A percentile compares a stretch with the other conserved stretches of the same genome.
Conservation (phyloP, 768 basidiomycete genomes). For the Leccinum uliginosum region DNA sequence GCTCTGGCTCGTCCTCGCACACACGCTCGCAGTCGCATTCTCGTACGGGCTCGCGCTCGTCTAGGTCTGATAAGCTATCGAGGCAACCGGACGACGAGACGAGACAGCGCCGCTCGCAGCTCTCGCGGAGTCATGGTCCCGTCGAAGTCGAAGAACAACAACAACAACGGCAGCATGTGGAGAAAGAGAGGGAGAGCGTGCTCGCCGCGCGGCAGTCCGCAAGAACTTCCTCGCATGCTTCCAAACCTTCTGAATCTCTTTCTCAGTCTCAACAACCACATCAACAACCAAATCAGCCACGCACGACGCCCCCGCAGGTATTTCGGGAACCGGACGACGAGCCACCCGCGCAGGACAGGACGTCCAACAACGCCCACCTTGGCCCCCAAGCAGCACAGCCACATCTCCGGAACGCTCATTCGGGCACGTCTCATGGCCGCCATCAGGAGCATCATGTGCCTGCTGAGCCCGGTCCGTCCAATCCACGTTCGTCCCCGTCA, state of each 20-base stretch:
- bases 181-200: conserved; percentile 34
- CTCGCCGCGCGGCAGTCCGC: conserved; percentile 38
- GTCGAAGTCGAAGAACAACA: conserved; percentile 29
- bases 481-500: conserved; percentile 13
- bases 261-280: conserved; percentile 1
- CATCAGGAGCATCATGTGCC: conserved; percentile 8
- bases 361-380: conserved; percentile 10
- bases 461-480: conserved; percentile 6
- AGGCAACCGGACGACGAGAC: conserved; percentile 39
- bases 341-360: conserved; percentile 11
- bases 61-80: conserved; percentile 38
- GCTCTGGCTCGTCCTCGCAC: conserved; percentile 49
- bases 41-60: conserved; percentile 58
- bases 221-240: conserved; percentile 35
- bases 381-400: conserved; percentile 12
- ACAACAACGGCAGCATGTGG: conserved; percentile 24
- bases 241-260: conserved; percentile 33
- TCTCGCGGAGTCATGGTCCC: conserved; percentile 35
- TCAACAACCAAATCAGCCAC: conserved; percentile 5
- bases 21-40: conserved; percentile 50
- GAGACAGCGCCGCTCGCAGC: conserved; percentile 44
- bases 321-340: conserved; percentile 33
- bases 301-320: conserved; percentile 25
- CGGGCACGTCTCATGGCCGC: neutral
- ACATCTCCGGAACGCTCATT: conserved; percentile 13